phyloP scores from a whole-genome alignment of 1,139 yeast genomes.

The Geotrichum aggregatum region DNA sequence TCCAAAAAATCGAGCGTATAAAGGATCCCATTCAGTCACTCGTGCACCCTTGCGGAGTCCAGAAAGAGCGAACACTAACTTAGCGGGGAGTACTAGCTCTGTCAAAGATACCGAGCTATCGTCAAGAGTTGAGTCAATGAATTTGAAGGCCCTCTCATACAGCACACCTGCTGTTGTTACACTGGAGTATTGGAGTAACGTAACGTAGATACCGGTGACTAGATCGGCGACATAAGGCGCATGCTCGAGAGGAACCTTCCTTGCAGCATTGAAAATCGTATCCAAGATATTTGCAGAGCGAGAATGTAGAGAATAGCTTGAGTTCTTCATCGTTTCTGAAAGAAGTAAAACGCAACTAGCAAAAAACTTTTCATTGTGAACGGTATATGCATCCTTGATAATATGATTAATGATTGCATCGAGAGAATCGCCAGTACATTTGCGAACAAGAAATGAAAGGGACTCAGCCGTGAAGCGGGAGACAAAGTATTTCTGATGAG shows the following conservation, averaged over 20 bases:
- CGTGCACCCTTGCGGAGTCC: slow-evolving; percentile 42
- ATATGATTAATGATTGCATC: slow-evolving; percentile 48
- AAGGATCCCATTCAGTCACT: slow-evolving; percentile 36
- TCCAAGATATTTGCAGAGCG: slow-evolving; percentile 52
- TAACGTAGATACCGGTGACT: slow-evolving; percentile 32
- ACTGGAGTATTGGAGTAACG: slow-evolving; percentile 60
- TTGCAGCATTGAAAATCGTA: slow-evolving; percentile 25
- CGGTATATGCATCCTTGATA: slow-evolving; percentile 45
- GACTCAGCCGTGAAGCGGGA: slow-evolving; percentile 89
- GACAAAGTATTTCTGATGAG: slow-evolving; percentile 55
- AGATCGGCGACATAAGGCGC: slow-evolving; percentile 23
- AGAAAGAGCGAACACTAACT: slow-evolving; percentile 32
- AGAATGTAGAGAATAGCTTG: slow-evolving; percentile 71
- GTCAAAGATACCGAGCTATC: slow-evolving; percentile 8
- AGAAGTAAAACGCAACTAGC: slow-evolving; percentile 59
- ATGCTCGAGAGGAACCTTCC: slow-evolving; percentile 22
- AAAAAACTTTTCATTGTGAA: slow-evolving; percentile 44
- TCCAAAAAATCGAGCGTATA: slow-evolving; percentile 22
- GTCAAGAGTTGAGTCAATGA: slow-evolving; percentile 22
- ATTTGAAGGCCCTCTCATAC: slow-evolving; percentile 32
- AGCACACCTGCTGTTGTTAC: slow-evolving; percentile 49
- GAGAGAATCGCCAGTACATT: slow-evolving; percentile 53
- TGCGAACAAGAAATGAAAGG: slow-evolving; percentile 73
- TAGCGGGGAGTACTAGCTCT: slow-evolving; percentile 21
- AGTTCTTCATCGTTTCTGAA: slow-evolving; percentile 71